Percentiles rank a stretch among this genome's conserved stretches.
phyloP scores from a whole-genome alignment of 2,329 filamentous ascomycete species.

The Dryadomyces sulphureus region DNA sequence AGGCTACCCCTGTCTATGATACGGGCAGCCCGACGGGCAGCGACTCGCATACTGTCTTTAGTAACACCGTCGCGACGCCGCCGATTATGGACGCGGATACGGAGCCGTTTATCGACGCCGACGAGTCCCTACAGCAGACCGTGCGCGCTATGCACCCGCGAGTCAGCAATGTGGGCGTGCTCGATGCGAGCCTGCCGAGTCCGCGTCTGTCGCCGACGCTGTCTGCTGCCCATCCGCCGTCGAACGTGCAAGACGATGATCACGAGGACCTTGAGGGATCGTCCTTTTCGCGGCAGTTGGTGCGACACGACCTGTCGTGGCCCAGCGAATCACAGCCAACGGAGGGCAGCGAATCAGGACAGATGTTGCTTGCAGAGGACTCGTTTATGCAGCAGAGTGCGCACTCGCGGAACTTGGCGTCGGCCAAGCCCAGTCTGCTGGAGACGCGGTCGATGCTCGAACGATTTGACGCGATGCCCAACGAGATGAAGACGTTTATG shows the following conservation, averaged over 20 bases:
- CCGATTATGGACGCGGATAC: conserved; percentile 60
- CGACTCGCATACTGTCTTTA: conserved; percentile 45
- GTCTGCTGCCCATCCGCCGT: conserved; percentile 46
- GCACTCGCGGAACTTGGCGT: conserved; percentile 3
- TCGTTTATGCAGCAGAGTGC: conserved; percentile 7
- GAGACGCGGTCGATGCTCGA: conserved; percentile 80
- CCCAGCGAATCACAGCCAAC: conserved; percentile 27
- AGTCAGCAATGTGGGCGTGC: conserved; percentile 56
- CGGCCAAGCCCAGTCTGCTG: conserved; percentile 37
- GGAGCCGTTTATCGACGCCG: conserved; percentile 40
- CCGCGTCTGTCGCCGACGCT: conserved; percentile 87
- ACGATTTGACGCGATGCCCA: conserved; percentile 79
- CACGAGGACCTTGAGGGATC: conserved; percentile 26
- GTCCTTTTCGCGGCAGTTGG: conserved; percentile 17
- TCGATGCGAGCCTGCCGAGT: conserved; percentile 87
- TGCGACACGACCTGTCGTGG: conserved; percentile 19
- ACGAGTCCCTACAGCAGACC: conserved; percentile 32
- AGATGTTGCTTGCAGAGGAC: conserved; percentile 3
- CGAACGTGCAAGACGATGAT: conserved; percentile 26
- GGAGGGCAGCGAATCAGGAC: conserved; percentile 18
- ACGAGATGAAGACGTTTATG: conserved; percentile 85
- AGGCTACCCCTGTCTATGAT: conserved; percentile 27
- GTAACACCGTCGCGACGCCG: conserved; percentile 54
- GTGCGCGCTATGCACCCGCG: conserved; percentile 32
- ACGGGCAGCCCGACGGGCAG: conserved; percentile 36